Base-by-base conservation (phyloP, 148 eudicot genomes). In the Fagopyrum tataricum region DNA sequence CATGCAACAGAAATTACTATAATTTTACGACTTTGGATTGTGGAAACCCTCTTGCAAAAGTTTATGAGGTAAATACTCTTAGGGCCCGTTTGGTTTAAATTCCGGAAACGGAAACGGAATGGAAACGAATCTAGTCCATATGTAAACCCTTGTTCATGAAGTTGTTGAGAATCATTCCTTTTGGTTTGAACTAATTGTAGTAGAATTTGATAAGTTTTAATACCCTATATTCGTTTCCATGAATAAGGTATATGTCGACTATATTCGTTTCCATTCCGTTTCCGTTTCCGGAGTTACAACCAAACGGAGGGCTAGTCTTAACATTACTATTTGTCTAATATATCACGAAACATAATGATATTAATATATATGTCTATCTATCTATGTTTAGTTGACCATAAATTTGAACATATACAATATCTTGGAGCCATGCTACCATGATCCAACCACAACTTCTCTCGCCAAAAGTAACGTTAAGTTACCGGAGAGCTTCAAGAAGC, bases 381-480 rank as follows among this genome's bases (percentile, higher is more conserved):
- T 58, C 20, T 49, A 13, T 58, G 13, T 8, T 58, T 58, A 58
- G 64, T 2, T 71, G 44, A 53, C 91, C 64, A 77, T 67, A 31
- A 84, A 68, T 70, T 75, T 91, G 70, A 95, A 95, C 79, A 80
- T 87, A 69, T 95, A 95, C 72, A 80, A 95, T 84, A 91, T 90
- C 70, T 75, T 95, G 13, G 98, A 95, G 76, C 97, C 97, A n/a
- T 95, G 98, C 81, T 91, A 90, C 77, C 97, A 95, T 51, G 80
- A 71, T 41, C 12, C 88, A 42, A 72, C 5, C 44, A 52, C 77
- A 41, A 44, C 53, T 53, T 79, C 71, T 24, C 72, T 76, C 39
- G 74, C 58, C 26, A 69, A 72, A 21, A 68, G 21, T 46, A 67
- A 78, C 67, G 24, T 73, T 7, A 89, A 78, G 43, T 48, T 91